These are phyloP conservation scores for Wickerhamomyces canadensis DNA, from an alignment of 805 yeast species.

Conservation along the genomic window DNA sequence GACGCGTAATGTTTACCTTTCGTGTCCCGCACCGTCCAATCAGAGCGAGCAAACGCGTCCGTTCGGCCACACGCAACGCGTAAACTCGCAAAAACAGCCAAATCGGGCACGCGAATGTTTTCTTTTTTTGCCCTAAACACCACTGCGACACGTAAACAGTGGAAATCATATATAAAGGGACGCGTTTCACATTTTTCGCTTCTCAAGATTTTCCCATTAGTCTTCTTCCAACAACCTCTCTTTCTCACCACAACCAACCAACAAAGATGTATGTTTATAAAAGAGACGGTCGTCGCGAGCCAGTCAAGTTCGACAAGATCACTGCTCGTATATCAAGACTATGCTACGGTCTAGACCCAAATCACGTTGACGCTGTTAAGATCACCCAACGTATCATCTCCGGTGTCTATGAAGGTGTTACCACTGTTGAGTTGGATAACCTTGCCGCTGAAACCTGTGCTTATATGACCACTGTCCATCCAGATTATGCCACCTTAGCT, in stretches of 20 bases:
- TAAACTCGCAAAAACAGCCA: background rate
- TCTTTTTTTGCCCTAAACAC: background rate
- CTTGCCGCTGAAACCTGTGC: slow-evolving; percentile 96
- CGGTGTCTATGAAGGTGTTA: slow-evolving; percentile 96
- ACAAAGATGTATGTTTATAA: slow-evolving; percentile 70
- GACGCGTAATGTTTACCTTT: no score
- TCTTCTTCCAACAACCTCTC: background rate
- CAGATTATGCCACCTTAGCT: slow-evolving; percentile 91
- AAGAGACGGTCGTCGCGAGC: slow-evolving; percentile 93
- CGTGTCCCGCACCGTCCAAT: no score
- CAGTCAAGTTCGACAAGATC: slow-evolving; percentile 92
- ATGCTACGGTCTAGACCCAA: slow-evolving; percentile 89
- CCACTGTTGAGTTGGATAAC: slow-evolving; percentile 75
- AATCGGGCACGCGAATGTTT: background rate
- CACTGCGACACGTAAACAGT: no score
- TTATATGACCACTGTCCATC: slow-evolving; percentile 94
- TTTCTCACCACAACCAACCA: background rate
- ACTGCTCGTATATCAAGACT: slow-evolving; percentile 92
- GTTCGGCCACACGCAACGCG: no score
- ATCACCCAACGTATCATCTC: slow-evolving; percentile 93
- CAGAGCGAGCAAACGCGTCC: no score
- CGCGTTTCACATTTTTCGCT: slow-evolving; percentile 6
- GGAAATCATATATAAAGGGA: slow-evolving; percentile 3
- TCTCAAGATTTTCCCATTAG: background rate
- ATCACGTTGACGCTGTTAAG: slow-evolving; percentile 90